Evolutionary conservation across 306 rosid genomes (phyloP), one percentile per base, ranked within the genome.

Genomic region (Sicyos edulis): DNA sequence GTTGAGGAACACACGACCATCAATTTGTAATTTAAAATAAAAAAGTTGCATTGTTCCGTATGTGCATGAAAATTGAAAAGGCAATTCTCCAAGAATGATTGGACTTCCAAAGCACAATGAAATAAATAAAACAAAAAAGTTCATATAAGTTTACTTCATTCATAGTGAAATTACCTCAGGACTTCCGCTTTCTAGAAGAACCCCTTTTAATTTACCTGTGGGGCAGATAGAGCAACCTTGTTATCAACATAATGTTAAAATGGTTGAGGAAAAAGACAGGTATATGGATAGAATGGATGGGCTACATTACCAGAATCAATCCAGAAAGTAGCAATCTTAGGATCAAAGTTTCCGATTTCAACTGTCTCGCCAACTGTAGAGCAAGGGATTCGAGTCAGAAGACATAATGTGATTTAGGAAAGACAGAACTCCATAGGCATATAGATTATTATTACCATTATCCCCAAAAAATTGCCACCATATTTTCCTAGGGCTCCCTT

Each of bases 381-480:
- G 77, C 68, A 59, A 79, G 74, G 45, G 34, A 47, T 50, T 54
- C 47, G 6, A 71, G 72, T 47, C 44, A 21, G 34, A 47, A 45
- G 57, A 49, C 57, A 47, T 20, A 22, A 68, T 68, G 37, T 2
- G 53, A 49, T 45, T 12, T 12, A 21, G 72, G 7, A 13, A 47
- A 45, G 72, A 49, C 19, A 45, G 0, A 22, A 68, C 17, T 49
- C 7, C 57, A 22, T 68, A 22, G 4, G 37, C 71, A 55, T n/a
- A 32, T 15, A 68, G n/a, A n/a, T n/a, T 32, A 16, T 75, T 77
- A 51, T 76, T 79, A 93, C 97, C 91, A 57, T 83, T 91, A 84
- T 91, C 97, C 63, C 98, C 97, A 2, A 82, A 91, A 80, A 91
- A 93, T 82, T 93, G 99, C 97, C 97, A 93, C 97, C 95, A 91